Evolutionary conservation across 306 rosid species (phyloP), one percentile per base, ranked within the genome.

Genomic region (Malus fusca): DNA sequence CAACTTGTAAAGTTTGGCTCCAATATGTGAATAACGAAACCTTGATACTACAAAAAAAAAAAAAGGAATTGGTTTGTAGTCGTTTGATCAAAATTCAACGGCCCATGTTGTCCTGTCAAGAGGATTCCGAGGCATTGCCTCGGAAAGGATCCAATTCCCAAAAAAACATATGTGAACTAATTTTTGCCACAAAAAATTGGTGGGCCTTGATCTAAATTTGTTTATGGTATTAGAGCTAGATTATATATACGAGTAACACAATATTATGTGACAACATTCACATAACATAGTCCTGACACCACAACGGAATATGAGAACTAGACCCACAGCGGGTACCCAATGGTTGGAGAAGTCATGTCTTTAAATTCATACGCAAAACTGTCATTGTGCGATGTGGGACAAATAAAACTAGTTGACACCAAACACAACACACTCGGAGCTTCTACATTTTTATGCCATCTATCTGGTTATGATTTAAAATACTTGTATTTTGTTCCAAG

Each of bases 311-410:
- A 8, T 17, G 55, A 51, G 21, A 51, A 51, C 55, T 15, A 15
- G 1, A 17, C 21, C 55, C 55, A 15, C 21, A 0, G 0, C 55
- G 0, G 7, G 19, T 15, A 0, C 0, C 55, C 3, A 5, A 51
- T 15, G 0, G 21, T 51, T 2, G 55, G 8, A 51, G 55, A 51
- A 51, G 2, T 51, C 8, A 51, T 51, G 8, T 15, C 18, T 51
- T 51, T 15, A 51, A 51, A 51, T 51, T 17, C 18, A 51, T 4
- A 51, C 18, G 18, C 1, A 18, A 51, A 48, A 15, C 18, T 48
- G 55, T 15, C 6, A 48, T 15, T 48, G 8, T 2, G 55, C 21
- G 55, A 51, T 51, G 21, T 51, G 55, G 55, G 55, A 51, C 55
- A 51, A 42, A 51, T 6, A 51, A 48, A 51, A 51, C 21, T 15